Evolutionary conservation across 2,329 filamentous ascomycete genomes (phyloP), one percentile per base, ranked within the genome.

Genomic region (Lojkania enalia): DNA sequence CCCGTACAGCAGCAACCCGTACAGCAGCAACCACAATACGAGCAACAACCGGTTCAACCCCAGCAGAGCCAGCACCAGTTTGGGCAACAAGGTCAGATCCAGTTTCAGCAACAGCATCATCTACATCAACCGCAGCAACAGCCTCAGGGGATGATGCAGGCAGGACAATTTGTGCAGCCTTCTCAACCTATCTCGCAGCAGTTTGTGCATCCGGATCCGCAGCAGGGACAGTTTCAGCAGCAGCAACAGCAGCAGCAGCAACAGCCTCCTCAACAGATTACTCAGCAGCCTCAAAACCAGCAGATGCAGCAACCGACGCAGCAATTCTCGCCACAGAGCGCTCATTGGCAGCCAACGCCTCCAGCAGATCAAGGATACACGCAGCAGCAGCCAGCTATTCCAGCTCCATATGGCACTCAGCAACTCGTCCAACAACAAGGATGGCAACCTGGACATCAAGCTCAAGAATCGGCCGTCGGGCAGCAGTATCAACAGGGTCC

Each of bases 361-460:
- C 29, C 23, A 13, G 46, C 35, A 2, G 54, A 50, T 15, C 42
- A 49, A 32, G 43, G 14, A 9, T 48, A 46, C 33, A 30, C n/a
- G 12, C 52, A 58, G 27, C 47, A 55, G 15, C 44, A 54, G 20
- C 49, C 42, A 35, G 54, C 60, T 30, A 60, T 55, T 52, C 61
- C 58, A 40, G 18, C 35, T 4, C 49, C 49, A 23, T 43, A 56
- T 20, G 47, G 49, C n/a, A 30, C 20, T n/a, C 44, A 51, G 32
- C 46, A 48, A 33, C 37, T 43, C 15, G 31, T 16, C 14, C 52
- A 51, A 29, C 56, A 60, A 40, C 49, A 51, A 39, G 41, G 46
- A 39, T 58, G 57, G 55, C 56, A 60, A 36, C 48, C 56, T n/a
- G 52, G 47, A 25, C 54, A 61, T 33, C 61, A 61, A 32, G 20